Evolutionary conservation across 768 basidiomycete species (phyloP).

Genomic region (Punctularia strigosozonata): DNA sequence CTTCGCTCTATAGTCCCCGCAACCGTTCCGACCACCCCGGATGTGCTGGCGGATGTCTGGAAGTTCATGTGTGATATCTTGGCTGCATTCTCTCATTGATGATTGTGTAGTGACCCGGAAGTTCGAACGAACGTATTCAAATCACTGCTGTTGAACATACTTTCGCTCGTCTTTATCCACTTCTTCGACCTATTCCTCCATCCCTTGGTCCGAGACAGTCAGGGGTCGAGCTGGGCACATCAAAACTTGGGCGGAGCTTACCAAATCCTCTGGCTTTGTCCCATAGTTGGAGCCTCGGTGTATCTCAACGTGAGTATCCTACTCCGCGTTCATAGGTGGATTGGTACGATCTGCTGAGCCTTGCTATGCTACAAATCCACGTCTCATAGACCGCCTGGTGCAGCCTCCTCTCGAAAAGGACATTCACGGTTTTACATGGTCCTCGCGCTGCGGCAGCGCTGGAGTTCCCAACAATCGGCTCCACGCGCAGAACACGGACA

Average conservation of each 20-base stretch:
- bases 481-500: too few species aligned
- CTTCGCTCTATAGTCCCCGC: constrained; percentile 4
- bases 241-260: constrained; percentile 69
- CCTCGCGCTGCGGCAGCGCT: constrained; percentile 34
- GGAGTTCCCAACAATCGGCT: too few species aligned
- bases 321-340: not conserved
- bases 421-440: constrained; percentile 64
- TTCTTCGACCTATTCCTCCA: constrained; percentile 62
- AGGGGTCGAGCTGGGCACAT: constrained; percentile 59
- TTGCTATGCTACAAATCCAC: constrained; percentile 3
- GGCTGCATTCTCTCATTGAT: constrained; percentile 5
- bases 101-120: constrained; percentile 49
- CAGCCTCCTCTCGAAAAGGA: constrained; percentile 60
- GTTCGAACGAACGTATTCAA: constrained; percentile 67
- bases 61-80: too few species aligned
- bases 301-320: constrained; percentile 63
- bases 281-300: constrained; percentile 62
- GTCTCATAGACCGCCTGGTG: constrained; percentile 62
- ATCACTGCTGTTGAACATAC: constrained; percentile 57
- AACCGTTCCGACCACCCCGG: not conserved
- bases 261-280: constrained; percentile 68
- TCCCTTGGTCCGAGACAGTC: constrained; percentile 50
- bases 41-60: too few species aligned
- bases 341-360: constrained; percentile 2
- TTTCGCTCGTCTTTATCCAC: constrained; percentile 65